Evolutionary conservation across 129 eudicot genomes (phyloP), one percentile per base, ranked within the genome.

Genomic region (Pittosporum tobira): DNA sequence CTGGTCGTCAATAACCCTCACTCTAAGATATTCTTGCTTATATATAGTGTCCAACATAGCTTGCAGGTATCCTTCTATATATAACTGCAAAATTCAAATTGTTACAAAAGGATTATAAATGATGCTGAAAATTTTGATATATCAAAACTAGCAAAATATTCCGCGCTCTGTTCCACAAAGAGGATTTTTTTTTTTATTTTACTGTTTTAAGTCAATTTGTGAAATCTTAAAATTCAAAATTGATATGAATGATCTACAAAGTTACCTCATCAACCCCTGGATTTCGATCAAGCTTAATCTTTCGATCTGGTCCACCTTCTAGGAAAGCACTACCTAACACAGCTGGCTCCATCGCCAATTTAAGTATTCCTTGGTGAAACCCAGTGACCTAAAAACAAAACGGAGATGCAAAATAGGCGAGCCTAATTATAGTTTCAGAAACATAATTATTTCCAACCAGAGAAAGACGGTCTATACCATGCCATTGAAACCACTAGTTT

Each of bases 291-390:
- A 93, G 96, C 70, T 71, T 81, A 50, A 93, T 87, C 76, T 87
- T 93, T 65, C 99, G 71, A 79, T 93, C 96, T 38, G 99, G 96
- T 44, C 99, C 99, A 65, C 99, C 99, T 84, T 93, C 99, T 65
- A 87, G 67, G 46, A 93, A 69, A 66, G 96, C 99, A 72, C 84
- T 84, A 48, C 99, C 85, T 15, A 93, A 68, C 36, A 93, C 72
- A 6, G 91, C 73, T n/a, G 99, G 99, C 63, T 93, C 99, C 99
- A 93, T 93, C 9, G 99, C 99, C 63, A 93, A 69, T 54, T 87
- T 87, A 54, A 93, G 80, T 54, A 93, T 69, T 55, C 99, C 99
- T 69, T 93, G 96, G 64, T 81, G 96, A 59, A 93, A 93, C 28
- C 99, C 99, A 70, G 19, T 73, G 55, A 87, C 73, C 99, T 87